Percentiles rank a stretch among this genome's conserved stretches.
Evolutionary conservation across 2,329 filamentous ascomycete species (phyloP).

Genomic region (Clonostachys rhizophaga): DNA sequence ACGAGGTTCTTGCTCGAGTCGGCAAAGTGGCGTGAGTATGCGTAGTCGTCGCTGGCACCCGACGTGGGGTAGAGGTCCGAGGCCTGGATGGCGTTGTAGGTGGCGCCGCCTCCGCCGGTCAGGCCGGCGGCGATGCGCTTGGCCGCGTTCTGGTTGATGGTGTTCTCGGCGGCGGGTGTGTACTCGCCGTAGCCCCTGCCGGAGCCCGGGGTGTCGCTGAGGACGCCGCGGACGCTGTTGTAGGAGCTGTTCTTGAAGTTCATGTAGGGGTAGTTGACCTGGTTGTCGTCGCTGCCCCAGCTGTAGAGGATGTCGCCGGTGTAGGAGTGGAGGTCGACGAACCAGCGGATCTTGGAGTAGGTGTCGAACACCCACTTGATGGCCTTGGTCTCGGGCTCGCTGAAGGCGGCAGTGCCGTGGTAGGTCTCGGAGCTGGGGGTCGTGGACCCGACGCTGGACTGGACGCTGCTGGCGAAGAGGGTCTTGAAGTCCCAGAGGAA

Average conservation of each 20-base stretch:
- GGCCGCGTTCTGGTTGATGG: conserved; percentile 21
- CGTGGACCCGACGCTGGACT: conserved; percentile 10
- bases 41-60: conserved; percentile 40
- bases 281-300: conserved; percentile 52
- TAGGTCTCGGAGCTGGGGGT: conserved; percentile 40
- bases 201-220: conserved; percentile 25
- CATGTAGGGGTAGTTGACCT: conserved; percentile 35
- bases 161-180: conserved; percentile 25
- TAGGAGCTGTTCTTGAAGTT: conserved; percentile 49
- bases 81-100: conserved; percentile 30
- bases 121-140: conserved; percentile 27
- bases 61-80: conserved; percentile 38
- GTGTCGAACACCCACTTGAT: conserved; percentile 46
- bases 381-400: conserved; percentile 51
- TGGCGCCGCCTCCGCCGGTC: conserved; percentile 26
- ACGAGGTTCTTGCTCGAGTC: neutral
- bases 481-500: conserved; percentile 48
- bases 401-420: conserved; percentile 44
- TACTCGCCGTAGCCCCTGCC: conserved; percentile 37
- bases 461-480: conserved; percentile 21
- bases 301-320: conserved; percentile 46
- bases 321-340: conserved; percentile 53
- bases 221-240: conserved; percentile 39
- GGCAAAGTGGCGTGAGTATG: conserved; percentile 5
- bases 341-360: conserved; percentile 46